Evolutionary conservation across 345 rosid genomes (phyloP).

Genomic region (Diplotaxis tenuifolia): DNA sequence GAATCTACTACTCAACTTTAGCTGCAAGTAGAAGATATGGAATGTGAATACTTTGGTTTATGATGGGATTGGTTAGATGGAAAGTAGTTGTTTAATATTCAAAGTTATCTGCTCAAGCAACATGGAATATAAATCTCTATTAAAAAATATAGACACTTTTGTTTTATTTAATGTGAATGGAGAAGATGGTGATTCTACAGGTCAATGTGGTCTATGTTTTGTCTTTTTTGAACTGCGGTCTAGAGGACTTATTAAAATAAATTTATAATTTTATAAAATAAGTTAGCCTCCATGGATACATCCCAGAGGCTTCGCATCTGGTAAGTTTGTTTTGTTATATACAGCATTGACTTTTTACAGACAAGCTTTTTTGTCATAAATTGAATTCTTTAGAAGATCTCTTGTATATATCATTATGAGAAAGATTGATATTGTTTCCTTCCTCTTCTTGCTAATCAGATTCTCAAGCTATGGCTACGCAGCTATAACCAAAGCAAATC

Average conservation of each 20-base stretch:
- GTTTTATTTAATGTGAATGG: neutral
- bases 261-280: neutral
- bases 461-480: conserved; percentile 24
- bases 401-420: conserved; percentile 15
- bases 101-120: neutral
- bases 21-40: neutral
- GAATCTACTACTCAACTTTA: neutral
- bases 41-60: neutral
- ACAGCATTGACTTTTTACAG: conserved; percentile 21
- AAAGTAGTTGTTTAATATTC: neutral
- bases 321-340: conserved; percentile 16
- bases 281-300: conserved; percentile 6
- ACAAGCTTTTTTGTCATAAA: neutral
- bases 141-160: neutral
- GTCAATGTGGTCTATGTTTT: neutral
- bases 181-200: neutral
- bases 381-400: conserved; percentile 13
- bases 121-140: neutral
- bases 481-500: conserved; percentile 27
- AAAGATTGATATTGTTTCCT: conserved; percentile 15
- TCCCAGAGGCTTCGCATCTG: conserved; percentile 7
- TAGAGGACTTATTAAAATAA: neutral
- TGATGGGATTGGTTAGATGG: neutral
- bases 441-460: conserved; percentile 18
- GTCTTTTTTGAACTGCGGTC: neutral